phyloP scores from a whole-genome alignment of 1,284 basidiomycete genomes.

The Pascua sp. region DNA sequence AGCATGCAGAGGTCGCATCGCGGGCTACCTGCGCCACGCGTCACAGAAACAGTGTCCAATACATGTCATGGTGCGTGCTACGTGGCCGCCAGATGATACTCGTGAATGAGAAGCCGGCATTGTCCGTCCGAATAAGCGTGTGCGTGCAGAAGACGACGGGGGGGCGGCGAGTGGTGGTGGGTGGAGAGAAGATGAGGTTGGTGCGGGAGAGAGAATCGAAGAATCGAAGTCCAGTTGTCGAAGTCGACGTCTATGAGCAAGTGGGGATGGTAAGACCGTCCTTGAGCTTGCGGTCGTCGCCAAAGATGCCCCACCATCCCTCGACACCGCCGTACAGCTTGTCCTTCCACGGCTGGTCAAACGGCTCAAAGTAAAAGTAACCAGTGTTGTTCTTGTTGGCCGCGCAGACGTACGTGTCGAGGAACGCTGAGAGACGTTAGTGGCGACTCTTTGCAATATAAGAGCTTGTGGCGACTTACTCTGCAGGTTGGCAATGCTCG shows the following conservation, averaged over 20 bases:
- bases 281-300: slow-evolving; percentile 54
- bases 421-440: slow-evolving; percentile 51
- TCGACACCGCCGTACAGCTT: slow-evolving; percentile 73
- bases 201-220: neutral
- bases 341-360: slow-evolving; percentile 80
- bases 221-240: neutral
- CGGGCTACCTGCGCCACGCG: no score
- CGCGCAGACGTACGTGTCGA: slow-evolving; percentile 82
- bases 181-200: no score
- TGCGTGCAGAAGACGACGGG: no score
- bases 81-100: no score
- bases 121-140: no score
- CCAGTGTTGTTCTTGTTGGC: slow-evolving; percentile 73
- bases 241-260: slow-evolving; percentile 30
- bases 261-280: slow-evolving; percentile 50
- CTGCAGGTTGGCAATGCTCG: slow-evolving; percentile 18
- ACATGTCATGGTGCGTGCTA: no score
- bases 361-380: slow-evolving; percentile 70
- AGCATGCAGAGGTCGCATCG: no score
- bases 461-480: slow-evolving; percentile 42
- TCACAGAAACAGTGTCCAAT: no score
- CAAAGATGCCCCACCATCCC: slow-evolving; percentile 64
- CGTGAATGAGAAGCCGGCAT: no score
- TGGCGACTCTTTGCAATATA: neutral
- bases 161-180: no score